Evolutionary conservation across 768 basidiomycete genomes (phyloP), one percentile per base, ranked within the genome.

Genomic region (Leccinum pellstonianum): DNA sequence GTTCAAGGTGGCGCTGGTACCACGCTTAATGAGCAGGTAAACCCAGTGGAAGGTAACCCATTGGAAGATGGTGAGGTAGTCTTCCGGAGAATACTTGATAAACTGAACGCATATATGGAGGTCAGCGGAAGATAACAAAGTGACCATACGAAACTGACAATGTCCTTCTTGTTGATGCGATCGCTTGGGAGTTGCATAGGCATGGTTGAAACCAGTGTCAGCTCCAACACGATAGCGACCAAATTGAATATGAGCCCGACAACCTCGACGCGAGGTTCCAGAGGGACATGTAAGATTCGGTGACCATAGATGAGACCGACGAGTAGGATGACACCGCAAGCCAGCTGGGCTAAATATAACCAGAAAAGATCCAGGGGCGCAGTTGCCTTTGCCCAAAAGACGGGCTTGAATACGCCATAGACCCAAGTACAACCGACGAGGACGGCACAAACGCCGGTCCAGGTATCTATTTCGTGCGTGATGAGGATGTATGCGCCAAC

Each of bases 41-140:
- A 91, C 77, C 89, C 91, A 93, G 37, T 67, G 75, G 64, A 91
- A 91, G 1, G 87, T 83, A 0, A 84, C 73, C 91, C 91, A 91
- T 43, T 82, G 81, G 76, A 82, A 83, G 14, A 93, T 77, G 1
- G 85, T 76, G 1, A 86, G 85, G 66, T 91, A 92, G 64, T 93
- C 91, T 68, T 93, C 91, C 0, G 86, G 88, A 2, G 71, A 71
- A 62, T 65, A 57, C 43, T 69, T 74, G 57, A 69, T 56, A 25
- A 38, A 74, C 71, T 73, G 25, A 52, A 41, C 1, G 37, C 15
- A 52, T 56, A 49, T 35, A 60, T 0, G n/a, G 56, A 35, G 43
- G 25, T 54, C 61, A 51, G 51, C 0, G 5, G 19, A 2, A 23
- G 10, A 41, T 37, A 33, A 49, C 43, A 50, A 52, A 2, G 11